Evolutionary conservation across 1,284 basidiomycete genomes (phyloP).

Genomic region (Filobasidium uniguttulatum): DNA sequence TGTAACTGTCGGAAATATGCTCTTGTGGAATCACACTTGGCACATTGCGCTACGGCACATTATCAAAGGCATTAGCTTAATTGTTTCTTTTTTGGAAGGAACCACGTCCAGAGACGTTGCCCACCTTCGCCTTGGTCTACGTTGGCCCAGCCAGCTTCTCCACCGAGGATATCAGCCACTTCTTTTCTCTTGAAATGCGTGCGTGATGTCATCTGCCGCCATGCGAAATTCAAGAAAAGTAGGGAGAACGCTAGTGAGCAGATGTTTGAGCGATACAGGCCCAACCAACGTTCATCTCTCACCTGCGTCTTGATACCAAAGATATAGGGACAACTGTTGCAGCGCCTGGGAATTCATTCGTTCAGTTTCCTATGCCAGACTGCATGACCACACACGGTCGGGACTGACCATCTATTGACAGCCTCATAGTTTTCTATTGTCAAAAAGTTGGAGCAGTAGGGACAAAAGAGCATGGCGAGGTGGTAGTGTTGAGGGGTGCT

Average conservation of each 20-base stretch:
- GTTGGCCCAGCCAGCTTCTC: conserved; percentile 87
- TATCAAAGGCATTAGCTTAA: not conserved
- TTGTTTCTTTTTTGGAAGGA: not conserved
- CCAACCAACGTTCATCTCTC: too few species aligned
- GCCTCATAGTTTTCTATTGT: conserved; percentile 46
- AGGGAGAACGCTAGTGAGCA: not conserved
- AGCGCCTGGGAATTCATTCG: conserved; percentile 6
- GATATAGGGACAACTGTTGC: conserved; percentile 64
- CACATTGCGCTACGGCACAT: conserved; percentile 52
- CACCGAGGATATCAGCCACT: conserved; percentile 86
- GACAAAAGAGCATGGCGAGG: conserved; percentile 94
- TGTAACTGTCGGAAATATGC: conserved; percentile 96
- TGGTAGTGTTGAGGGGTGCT: too few species aligned
- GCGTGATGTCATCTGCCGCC: conserved; percentile 66
- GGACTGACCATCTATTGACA: conserved; percentile 32
- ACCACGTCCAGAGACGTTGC: conserved; percentile 17
- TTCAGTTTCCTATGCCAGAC: not conserved
- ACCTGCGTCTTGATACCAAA: conserved; percentile 75
- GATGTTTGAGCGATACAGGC: too few species aligned
- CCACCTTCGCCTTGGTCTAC: conserved; percentile 75
- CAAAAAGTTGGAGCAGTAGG: conserved; percentile 83
- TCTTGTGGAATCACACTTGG: conserved; percentile 74
- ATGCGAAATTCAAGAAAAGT: not conserved
- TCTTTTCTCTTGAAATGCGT: conserved; percentile 70
- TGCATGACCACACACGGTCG: not conserved